Conservation (phyloP, 164 flowering plant genomes). For the Umbilicus rupestris region DNA sequence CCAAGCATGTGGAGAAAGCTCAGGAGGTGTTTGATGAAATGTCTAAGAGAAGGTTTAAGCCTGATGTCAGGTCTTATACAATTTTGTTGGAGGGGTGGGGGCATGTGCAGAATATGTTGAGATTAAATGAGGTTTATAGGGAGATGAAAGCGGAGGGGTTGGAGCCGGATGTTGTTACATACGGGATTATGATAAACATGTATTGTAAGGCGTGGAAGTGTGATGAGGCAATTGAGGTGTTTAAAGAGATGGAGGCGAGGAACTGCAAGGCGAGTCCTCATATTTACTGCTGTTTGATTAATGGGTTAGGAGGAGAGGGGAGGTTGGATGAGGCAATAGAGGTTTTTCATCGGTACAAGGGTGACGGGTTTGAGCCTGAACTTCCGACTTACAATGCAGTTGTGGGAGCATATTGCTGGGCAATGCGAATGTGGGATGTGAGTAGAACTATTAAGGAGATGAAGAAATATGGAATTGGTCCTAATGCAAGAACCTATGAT, state of each 20-base stretch:
- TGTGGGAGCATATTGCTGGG: constrained; percentile 67
- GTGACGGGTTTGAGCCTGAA: constrained; percentile 41
- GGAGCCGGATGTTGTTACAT: constrained; percentile 51
- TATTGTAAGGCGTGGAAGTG: constrained; percentile 36
- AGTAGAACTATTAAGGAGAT: constrained; percentile 55
- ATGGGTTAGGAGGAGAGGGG: constrained; percentile 56
- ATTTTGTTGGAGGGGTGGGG: constrained; percentile 83
- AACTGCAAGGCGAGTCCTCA: constrained; percentile 41
- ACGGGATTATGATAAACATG: constrained; percentile 46
- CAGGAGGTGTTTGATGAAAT: constrained; percentile 62
- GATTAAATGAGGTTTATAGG: constrained; percentile 41
- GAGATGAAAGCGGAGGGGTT: constrained; percentile 59
- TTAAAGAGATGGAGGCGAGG: constrained; percentile 33
- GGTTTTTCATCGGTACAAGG: constrained; percentile 44
- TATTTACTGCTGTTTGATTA: constrained; percentile 56
- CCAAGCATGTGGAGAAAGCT: constrained; percentile 45
- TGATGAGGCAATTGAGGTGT: constrained; percentile 34
- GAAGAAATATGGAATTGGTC: constrained; percentile 48
- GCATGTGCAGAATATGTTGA: constrained; percentile 32
- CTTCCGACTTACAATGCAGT: constrained; percentile 73
- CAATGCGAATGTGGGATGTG: constrained; percentile 45
- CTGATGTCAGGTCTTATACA: constrained; percentile 46
- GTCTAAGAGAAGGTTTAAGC: constrained; percentile 36
- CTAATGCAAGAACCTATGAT: constrained; percentile 66
- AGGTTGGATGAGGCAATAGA: constrained; percentile 55